Evolutionary conservation across 176 grass and related monocot species (phyloP).

Genomic region (Oryza meyeriana): DNA sequence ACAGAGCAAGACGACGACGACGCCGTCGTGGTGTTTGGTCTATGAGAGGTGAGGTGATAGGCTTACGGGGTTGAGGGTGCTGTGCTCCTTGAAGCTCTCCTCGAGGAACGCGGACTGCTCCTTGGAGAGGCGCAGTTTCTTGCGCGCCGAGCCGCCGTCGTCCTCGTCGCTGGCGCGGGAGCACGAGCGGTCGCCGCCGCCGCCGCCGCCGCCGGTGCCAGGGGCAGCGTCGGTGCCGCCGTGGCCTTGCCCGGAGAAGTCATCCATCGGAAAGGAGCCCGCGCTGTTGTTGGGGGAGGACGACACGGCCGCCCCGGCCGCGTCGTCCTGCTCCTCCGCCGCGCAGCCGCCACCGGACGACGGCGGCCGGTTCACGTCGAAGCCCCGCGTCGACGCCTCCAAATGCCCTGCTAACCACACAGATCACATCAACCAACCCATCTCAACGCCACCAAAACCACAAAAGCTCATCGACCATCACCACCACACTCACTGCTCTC

Average conservation of each 20-base stretch:
- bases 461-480: background rate
- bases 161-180: conserved; percentile 83
- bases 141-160: conserved; percentile 62
- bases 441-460: background rate
- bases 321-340: conserved; percentile 47
- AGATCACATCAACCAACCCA: background rate
- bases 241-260: conserved; percentile 32
- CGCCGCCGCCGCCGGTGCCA: conserved; percentile 9
- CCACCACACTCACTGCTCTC: conserved; percentile 37
- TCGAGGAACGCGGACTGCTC: conserved; percentile 91
- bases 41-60: background rate
- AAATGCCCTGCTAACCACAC: conserved; percentile 46
- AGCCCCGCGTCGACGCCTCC: conserved; percentile 55
- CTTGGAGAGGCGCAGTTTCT: conserved; percentile 91
- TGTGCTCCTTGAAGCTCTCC: conserved; percentile 93
- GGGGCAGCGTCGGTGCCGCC: background rate
- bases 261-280: conserved; percentile 50
- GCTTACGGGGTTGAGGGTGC: conserved; percentile 84
- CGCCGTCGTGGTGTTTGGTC: background rate
- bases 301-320: conserved; percentile 34
- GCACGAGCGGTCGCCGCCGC: conserved; percentile 24
- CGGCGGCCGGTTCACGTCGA: conserved; percentile 79
- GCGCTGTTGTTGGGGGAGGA: conserved; percentile 80
- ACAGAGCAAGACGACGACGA: background rate
- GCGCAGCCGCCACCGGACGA: background rate